Base-by-base conservation (phyloP, 192 early-diverging fungal genomes). In the Cetraspora pellucida region DNA sequence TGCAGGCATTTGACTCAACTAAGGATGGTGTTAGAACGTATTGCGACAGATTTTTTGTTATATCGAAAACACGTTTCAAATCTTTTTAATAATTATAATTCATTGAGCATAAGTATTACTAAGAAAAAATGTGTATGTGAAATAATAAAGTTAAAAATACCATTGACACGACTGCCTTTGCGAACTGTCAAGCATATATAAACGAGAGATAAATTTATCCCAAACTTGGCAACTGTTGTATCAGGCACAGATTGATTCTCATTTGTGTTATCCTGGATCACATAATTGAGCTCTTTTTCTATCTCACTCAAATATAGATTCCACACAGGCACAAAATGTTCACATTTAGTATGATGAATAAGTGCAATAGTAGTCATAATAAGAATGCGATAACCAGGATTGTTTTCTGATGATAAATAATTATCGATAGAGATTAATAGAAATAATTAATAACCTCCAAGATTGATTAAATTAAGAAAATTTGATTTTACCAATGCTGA, bases 111-210 rank as follows among this genome's bases (percentile, higher is more conserved):
- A n/a, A 54, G 13, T 19, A 54, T 54, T 54, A 16, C 50, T 19
- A 16, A 54, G 4, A 54, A 10, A 10, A 52, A 52, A 17, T 54
- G 4, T 2, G 5, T 16, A 54, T 19, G 13, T 13, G 19, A 19
- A 54, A 54, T 54, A 19, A 19, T 19, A 54, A 37, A 37, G 37
- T 37, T 54, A 21, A 69, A 23, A 10, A 10, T 81, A 86, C 85
- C 82, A 73, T 84, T 78, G 45, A 89, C 80, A 78, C 86, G 88
- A 59, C 73, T 85, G 10, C 81, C 84, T 55, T 87, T 87, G 25
- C 85, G 75, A 49, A 87, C 85, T n/a, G 88, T 84, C 9, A 85
- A 82, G 30, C 85, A 82, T 28, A 87, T 77, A 49, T 78, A 73
- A 31, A 86, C 54, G n/a, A 85, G 52, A 1, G 85, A 81, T 21